phyloP scores from a whole-genome alignment of 139 green algal species.

The Coccomyxa sp. region DNA sequence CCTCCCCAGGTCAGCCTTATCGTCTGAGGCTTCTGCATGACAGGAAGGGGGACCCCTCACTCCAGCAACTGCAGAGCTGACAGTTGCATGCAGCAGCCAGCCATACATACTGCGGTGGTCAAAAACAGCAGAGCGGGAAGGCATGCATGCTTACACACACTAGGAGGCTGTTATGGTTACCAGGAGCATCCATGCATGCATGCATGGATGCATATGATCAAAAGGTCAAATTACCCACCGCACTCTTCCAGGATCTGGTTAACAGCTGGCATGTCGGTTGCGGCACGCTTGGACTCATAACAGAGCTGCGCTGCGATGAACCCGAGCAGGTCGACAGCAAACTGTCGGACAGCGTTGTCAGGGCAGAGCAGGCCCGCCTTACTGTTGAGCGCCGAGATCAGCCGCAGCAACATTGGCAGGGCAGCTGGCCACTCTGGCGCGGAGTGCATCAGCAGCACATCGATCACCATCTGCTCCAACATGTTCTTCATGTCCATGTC shows the following conservation, averaged over 20 bases:
- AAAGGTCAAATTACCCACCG: background rate
- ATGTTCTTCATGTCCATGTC: slow-evolving; percentile 45
- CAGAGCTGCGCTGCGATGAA: slow-evolving; percentile 37
- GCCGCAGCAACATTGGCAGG: slow-evolving; percentile 53
- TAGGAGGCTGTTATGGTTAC: too few species aligned
- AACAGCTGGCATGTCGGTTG: slow-evolving; percentile 1
- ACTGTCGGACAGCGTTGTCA: slow-evolving; percentile 46
- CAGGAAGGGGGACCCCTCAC: too few species aligned
- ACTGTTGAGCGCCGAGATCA: slow-evolving; percentile 38
- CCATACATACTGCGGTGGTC: too few species aligned
- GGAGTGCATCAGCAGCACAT: slow-evolving; percentile 50
- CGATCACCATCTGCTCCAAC: slow-evolving; percentile 53
- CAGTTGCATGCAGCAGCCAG: too few species aligned
- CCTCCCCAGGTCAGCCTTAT: slow-evolving; percentile 21
- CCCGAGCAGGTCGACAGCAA: slow-evolving; percentile 58
- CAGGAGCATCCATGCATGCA: too few species aligned
- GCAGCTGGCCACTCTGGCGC: slow-evolving; percentile 71
- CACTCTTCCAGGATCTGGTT: slow-evolving; percentile 5
- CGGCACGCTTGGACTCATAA: slow-evolving; percentile 6
- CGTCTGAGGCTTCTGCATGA: background rate
- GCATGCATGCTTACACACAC: too few species aligned
- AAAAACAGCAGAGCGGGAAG: too few species aligned
- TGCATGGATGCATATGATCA: too few species aligned
- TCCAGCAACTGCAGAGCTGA: too few species aligned
- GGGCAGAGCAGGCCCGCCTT: slow-evolving; percentile 32